A percentile compares a stretch with the other conserved stretches of the same genome.
Conservation (phyloP, 1,139 yeast species). For the Kluyveromyces sp. region DNA sequence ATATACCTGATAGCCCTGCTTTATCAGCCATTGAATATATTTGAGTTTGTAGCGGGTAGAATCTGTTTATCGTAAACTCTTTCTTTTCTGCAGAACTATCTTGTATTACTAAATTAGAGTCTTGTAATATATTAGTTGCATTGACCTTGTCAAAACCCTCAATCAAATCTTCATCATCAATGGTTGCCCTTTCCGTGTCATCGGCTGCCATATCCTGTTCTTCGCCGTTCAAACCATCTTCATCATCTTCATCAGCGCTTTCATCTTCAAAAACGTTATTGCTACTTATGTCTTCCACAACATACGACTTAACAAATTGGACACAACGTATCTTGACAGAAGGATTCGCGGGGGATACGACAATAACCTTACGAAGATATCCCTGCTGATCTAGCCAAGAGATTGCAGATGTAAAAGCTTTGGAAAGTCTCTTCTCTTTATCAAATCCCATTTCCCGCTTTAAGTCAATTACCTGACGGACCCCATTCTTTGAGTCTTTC, state of each 20-base stretch:
- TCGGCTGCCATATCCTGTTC: constrained; percentile 26
- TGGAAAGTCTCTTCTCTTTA: constrained; percentile 36
- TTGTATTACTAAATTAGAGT: constrained; percentile 27
- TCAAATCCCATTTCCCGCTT: constrained; percentile 54
- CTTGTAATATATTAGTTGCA: constrained; percentile 26
- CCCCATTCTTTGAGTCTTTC: constrained; percentile 57
- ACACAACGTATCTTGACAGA: constrained; percentile 48
- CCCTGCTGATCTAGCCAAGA: constrained; percentile 45
- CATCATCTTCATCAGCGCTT: constrained; percentile 29
- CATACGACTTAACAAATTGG: constrained; percentile 46
- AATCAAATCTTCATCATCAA: constrained; percentile 25
- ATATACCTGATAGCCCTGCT: constrained; percentile 41
- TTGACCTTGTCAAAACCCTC: constrained; percentile 28
- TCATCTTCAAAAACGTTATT: constrained; percentile 28
- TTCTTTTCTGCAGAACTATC: constrained; percentile 16
- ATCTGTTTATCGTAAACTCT: constrained; percentile 36
- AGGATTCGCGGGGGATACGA: constrained; percentile 43
- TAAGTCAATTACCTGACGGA: constrained; percentile 61
- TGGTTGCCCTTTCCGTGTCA: constrained; percentile 12
- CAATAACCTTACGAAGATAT: constrained; percentile 50
- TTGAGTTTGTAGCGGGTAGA: constrained; percentile 60
- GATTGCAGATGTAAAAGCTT: constrained; percentile 46
- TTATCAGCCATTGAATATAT: constrained; percentile 41
- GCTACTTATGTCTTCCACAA: constrained; percentile 20
- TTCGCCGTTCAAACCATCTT: constrained; percentile 27